Base-by-base conservation (phyloP, 352 stramenopile species). In the Phytophthora pisi region DNA sequence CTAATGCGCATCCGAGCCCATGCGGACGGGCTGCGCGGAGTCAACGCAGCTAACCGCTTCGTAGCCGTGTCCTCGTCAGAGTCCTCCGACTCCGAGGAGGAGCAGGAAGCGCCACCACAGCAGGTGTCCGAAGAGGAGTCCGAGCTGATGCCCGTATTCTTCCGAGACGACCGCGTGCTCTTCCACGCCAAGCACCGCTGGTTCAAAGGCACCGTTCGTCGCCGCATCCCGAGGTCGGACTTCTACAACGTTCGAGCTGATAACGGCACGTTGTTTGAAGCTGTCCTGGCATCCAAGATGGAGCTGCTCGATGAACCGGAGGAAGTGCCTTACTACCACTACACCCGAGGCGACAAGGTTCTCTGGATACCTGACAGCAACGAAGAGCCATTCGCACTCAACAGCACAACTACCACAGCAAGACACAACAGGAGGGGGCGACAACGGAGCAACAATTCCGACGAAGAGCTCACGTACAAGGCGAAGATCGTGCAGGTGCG, bases 171-270 rank as follows among this genome's bases (percentile, higher is more conserved):
- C 43, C 61, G 67, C 5, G 78, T 91, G 11, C 53, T 85, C n/a
- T 88, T 91, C 28, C 61, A 74, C 11, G 71, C 66, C 1, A 74
- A 64, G 30, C 52, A 56, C 13, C 76, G 72, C 0, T 79, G 74
- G 58, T 75, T 82, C 28, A 64, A 68, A 43, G 80, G 80, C 16
- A 77, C 43, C 15, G 61, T 89, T 34, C 51, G 64, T 1, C 72
- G 68, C 16, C 79, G 79, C 16, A 78, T 91, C 40, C 54, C 56
- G 1, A 49, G 28, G 38, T 84, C 82, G 23, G 76, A 79, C 58
- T 88, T 91, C 53, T 91, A 91, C 70, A 76, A 84, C 52, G 68
- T 91, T 24, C 63, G 70, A 7, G 70, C 74, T 36, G 71, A 74
- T 23, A 88, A 86, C 24, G 72, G 80, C 7, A 84, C 28, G 18